phyloP scores from a whole-genome alignment of 352 stramenopile species.

The Phytophthora rubi region DNA sequence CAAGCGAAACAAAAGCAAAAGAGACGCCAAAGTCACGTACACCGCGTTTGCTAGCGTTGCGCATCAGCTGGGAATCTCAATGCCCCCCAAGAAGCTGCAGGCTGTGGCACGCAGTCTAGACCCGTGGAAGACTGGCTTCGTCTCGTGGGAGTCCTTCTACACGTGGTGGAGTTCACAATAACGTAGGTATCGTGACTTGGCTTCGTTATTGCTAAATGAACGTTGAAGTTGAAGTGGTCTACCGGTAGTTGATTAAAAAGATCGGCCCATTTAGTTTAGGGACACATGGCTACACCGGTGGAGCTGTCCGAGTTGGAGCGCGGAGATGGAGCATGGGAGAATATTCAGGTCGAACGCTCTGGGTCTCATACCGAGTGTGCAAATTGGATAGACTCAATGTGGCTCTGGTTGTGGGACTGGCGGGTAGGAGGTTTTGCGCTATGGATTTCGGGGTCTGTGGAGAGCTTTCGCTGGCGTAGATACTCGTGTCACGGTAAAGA shows the following conservation, averaged over 20 bases:
- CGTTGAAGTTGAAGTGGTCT: constrained; percentile 13
- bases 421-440: constrained; percentile 55
- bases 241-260: background rate
- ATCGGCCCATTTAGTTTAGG: constrained; percentile 5
- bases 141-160: constrained; percentile 73
- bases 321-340: constrained; percentile 68
- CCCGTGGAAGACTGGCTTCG: constrained; percentile 53
- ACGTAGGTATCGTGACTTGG: background rate
- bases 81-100: constrained; percentile 59
- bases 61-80: constrained; percentile 39
- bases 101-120: constrained; percentile 51
- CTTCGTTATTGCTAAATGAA: background rate
- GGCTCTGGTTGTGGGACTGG: background rate
- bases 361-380: background rate
- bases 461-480: constrained; percentile 25
- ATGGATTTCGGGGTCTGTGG: constrained; percentile 51
- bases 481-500: constrained; percentile 29
- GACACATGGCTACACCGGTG: constrained; percentile 38
- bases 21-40: constrained; percentile 46
- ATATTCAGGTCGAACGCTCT: constrained; percentile 53
- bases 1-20: constrained; percentile 35
- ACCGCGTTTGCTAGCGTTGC: constrained; percentile 57
- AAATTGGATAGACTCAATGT: background rate
- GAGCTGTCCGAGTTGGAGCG: constrained; percentile 47
- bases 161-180: constrained; percentile 60